These are phyloP conservation scores for Venturia carpophila DNA, from an alignment of 2,329 filamentous ascomycete genomes.

Conservation along the genomic window DNA sequence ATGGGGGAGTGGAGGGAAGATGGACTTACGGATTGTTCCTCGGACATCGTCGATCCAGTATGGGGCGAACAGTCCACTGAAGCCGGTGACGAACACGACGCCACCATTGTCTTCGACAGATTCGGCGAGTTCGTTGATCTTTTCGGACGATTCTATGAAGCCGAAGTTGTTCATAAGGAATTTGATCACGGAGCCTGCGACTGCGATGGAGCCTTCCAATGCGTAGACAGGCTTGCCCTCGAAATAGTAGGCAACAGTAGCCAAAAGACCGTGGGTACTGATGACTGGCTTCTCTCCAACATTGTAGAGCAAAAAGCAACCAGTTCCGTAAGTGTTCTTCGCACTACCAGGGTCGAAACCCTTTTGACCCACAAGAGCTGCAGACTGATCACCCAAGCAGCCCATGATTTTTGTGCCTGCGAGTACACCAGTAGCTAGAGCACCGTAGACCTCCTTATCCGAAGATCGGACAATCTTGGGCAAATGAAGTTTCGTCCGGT, in stretches of 20 bases:
- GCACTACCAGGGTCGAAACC: conserved; percentile 75
- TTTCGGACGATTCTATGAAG: conserved; percentile 53
- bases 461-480: conserved; percentile 79
- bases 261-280: conserved; percentile 71
- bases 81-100: conserved; percentile 79
- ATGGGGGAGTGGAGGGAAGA: background rate
- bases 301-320: conserved; percentile 84
- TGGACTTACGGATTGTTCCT: conserved; percentile 54
- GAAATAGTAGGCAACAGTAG: conserved; percentile 81
- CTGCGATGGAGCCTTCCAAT: conserved; percentile 75
- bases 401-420: conserved; percentile 67
- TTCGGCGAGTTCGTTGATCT: conserved; percentile 57
- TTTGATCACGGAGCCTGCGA: conserved; percentile 73
- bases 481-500: conserved; percentile 61
- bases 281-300: conserved; percentile 79
- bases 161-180: conserved; percentile 57
- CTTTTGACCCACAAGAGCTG: conserved; percentile 76
- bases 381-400: conserved; percentile 79
- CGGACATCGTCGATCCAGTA: conserved; percentile 94
- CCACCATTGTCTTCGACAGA: conserved; percentile 70
- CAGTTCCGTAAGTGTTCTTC: conserved; percentile 88
- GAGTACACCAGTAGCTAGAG: conserved; percentile 56
- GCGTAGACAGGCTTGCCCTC: conserved; percentile 65
- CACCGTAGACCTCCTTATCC: conserved; percentile 63
- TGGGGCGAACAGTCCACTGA: conserved; percentile 82